These are phyloP conservation scores for Neoboletus subvelutipes DNA, from an alignment of 768 basidiomycete genomes.

Conservation along the genomic window DNA sequence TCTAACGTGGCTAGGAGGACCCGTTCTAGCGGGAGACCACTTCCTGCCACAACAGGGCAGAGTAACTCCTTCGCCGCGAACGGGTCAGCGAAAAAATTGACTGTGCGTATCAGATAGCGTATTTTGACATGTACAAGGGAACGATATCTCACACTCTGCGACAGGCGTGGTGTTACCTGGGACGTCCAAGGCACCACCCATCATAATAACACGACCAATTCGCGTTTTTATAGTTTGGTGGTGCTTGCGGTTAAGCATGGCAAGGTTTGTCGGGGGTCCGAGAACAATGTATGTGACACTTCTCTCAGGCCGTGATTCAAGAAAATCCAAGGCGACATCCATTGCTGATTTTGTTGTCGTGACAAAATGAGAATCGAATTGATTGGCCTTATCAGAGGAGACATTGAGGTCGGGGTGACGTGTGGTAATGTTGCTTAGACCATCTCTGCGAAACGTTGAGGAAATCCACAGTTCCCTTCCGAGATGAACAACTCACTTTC, in stretches of 20 bases:
- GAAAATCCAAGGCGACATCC: conserved; percentile 55
- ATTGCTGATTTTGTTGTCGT: conserved; percentile 46
- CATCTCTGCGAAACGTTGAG: conserved; percentile 50
- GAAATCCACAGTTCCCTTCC: background rate
- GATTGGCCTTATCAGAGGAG: conserved; percentile 3
- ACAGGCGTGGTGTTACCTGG: conserved; percentile 83
- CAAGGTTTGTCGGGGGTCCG: conserved; percentile 81
- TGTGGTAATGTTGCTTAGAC: conserved; percentile 56
- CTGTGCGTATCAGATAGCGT: conserved; percentile 36
- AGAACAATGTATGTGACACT: conserved; percentile 71
- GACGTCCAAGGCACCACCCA: conserved; percentile 93
- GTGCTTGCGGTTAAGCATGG: conserved; percentile 57
- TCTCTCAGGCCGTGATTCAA: conserved; percentile 48
- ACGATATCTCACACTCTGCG: conserved; percentile 69
- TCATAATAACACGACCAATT: conserved; percentile 76
- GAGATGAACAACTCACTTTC: conserved; percentile 45
- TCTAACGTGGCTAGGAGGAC: conserved; percentile 77
- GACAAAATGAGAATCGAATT: conserved; percentile 45
- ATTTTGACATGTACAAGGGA: background rate
- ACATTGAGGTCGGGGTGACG: conserved; percentile 65
- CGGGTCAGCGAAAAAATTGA: conserved; percentile 88
- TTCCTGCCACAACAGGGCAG: conserved; percentile 36
- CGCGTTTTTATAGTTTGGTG: conserved; percentile 50
- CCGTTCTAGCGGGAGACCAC: conserved; percentile 60
- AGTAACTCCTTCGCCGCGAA: conserved; percentile 75